Percentiles rank a stretch among this genome's conserved stretches.
These are phyloP conservation scores for Phytophthora syringae DNA, from an alignment of 352 stramenopile genomes.

Conservation along the genomic window DNA sequence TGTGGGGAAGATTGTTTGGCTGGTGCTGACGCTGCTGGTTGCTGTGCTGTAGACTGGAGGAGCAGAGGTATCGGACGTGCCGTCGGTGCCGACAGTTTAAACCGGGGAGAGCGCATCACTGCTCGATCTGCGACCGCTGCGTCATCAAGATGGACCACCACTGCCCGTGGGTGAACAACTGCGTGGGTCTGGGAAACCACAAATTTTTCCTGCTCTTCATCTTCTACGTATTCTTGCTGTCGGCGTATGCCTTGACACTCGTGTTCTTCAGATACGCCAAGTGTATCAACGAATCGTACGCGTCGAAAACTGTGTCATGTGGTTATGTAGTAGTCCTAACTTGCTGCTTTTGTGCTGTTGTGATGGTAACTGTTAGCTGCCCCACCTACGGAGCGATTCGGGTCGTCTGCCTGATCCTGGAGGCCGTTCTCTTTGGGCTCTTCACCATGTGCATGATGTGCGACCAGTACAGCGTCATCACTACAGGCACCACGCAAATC, in stretches of 20 bases:
- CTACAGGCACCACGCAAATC: conserved; percentile 96
- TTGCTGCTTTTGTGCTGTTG: conserved; percentile 17
- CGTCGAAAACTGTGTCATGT: conserved; percentile 4
- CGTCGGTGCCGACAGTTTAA: conserved; percentile 96
- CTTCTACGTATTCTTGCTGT: conserved; percentile 95
- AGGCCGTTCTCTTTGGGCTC: conserved; percentile 96
- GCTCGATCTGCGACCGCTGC: conserved; percentile 95
- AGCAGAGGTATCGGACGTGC: conserved; percentile 87
- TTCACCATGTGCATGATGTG: conserved; percentile 99
- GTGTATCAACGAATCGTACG: conserved; percentile 86
- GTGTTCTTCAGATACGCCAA: conserved; percentile 91
- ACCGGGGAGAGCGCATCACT: conserved; percentile 95
- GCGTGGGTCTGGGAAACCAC: conserved; percentile 98
- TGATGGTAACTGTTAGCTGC: conserved; percentile 64
- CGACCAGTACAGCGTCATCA: conserved; percentile 98
- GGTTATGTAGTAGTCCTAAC: neutral
- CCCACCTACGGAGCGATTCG: conserved; percentile 76
- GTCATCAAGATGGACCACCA: conserved; percentile 99
- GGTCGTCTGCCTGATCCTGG: conserved; percentile 87
- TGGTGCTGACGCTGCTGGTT: conserved; percentile 14
- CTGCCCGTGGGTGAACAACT: conserved; percentile 99
- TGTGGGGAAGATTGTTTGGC: neutral
- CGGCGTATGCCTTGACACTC: conserved; percentile 94
- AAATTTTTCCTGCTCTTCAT: conserved; percentile 95
- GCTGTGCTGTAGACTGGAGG: conserved; percentile 61